Base-by-base conservation (phyloP, 2,329 filamentous ascomycete species). In the Paraconiothyrium sp. region DNA sequence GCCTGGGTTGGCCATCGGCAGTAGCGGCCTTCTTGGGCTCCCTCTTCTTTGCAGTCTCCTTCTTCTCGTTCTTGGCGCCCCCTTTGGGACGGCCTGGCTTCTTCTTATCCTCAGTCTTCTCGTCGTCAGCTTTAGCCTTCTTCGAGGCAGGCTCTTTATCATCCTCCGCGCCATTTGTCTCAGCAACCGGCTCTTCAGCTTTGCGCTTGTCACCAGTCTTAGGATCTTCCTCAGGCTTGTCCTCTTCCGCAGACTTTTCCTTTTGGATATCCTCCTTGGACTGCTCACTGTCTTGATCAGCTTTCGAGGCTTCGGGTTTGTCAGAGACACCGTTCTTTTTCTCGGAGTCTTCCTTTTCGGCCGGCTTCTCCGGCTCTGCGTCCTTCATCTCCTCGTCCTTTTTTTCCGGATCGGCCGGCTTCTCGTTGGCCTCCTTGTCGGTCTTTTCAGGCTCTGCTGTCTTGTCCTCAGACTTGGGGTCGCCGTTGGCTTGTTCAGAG, bases 21-120 rank as follows among this genome's bases (percentile, higher is more conserved):
- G 83, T 84, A 11, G 83, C 82, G 37, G 83, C 81, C 68, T 80
- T 80, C 79, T 84, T 84, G 34, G 82, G 78, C 67, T 79, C 72
- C 65, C 77, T 79, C 76, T 84, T 83, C 68, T 72, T 71, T 16
- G 66, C 72, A 34, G 77, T 70, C 51, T 81, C 76, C 59, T 80
- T 81, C 73, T 81, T 77, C 48, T 78, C 75, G 57, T 73, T 73
- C 67, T 73, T 78, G 68, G 76, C 77, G 44, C 71, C 71, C 64
- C 79, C 79, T 63, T 80, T 81, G 35, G 81, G 80, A 47, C 80
- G 76, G 46, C 81, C 81, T 9, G 54, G 57, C 51, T 66, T 63
- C 58, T 77, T 76, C 60, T 75, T 74, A 35, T 71, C 67, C 56
- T 75, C 70, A 52, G 62, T n/a, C 56, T 75, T 67, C 14, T 65